phyloP scores from a whole-genome alignment of 202 grass and related monocot species.

The Setaria italica region DNA sequence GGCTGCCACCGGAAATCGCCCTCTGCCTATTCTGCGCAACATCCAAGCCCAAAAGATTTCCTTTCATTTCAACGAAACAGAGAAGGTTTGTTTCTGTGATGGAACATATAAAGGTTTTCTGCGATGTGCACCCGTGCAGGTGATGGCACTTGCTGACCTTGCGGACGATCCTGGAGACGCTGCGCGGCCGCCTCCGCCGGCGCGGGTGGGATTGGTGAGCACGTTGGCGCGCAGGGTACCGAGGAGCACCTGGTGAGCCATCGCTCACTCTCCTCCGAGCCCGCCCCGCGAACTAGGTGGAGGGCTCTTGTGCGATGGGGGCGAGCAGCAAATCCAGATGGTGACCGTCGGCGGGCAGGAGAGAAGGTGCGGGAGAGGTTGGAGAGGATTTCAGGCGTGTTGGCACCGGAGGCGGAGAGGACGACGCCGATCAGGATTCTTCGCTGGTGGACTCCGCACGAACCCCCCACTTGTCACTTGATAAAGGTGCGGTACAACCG shows the following conservation, averaged over 20 bases:
- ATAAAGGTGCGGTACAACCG: background rate
- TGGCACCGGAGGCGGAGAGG: conserved; percentile 6
- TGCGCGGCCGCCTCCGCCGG: background rate
- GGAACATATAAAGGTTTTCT: background rate
- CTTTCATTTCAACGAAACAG: background rate
- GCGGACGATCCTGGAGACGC: background rate
- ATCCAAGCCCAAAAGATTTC: background rate
- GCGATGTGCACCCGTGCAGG: too few relatives aligned
- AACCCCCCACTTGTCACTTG: background rate
- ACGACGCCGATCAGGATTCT: background rate
- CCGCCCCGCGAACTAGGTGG: too few relatives aligned
- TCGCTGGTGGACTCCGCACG: background rate
- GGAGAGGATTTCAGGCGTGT: background rate
- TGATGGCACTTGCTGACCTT: conserved; percentile 2
- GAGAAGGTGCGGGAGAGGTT: background rate
- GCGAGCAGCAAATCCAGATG: background rate
- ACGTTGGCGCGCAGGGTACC: background rate
- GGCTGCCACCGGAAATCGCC: background rate
- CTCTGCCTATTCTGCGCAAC: background rate
- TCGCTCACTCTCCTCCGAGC: background rate
- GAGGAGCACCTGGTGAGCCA: background rate
- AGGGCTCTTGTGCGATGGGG: too few relatives aligned
- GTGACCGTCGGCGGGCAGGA: too few relatives aligned
- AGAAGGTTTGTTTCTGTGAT: background rate
- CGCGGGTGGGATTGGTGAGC: background rate